Conservation (phyloP, 164 flowering plant species). For the Paratinospora sagittata region DNA sequence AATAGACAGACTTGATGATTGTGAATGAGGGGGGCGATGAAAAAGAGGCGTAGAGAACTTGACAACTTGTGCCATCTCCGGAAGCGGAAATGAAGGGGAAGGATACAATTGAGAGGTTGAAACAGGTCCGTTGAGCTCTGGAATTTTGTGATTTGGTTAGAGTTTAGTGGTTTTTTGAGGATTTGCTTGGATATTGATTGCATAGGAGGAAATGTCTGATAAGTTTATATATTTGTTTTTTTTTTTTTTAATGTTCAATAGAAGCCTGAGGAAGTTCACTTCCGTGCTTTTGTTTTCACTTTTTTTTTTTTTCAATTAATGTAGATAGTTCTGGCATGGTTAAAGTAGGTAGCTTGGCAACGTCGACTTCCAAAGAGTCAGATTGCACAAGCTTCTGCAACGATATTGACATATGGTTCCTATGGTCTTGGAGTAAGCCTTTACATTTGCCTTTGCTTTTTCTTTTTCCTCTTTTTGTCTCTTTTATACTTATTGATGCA, state of each 20-base stretch:
- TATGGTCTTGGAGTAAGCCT: conserved; percentile 63
- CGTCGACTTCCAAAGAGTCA: conserved; percentile 31
- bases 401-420: conserved; percentile 57
- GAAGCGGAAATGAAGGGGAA: conserved; percentile 48
- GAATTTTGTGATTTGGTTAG: conserved; percentile 2
- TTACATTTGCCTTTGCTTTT: background rate
- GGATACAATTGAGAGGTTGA: conserved; percentile 38
- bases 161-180: too few species aligned
- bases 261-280: too few species aligned
- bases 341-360: conserved; percentile 49
- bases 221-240: too few species aligned
- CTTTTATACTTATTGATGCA: background rate
- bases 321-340: conserved; percentile 48
- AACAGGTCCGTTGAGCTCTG: conserved; percentile 29
- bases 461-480: background rate
- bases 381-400: conserved; percentile 30
- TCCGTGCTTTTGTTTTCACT: too few species aligned
- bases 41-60: too few species aligned
- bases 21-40: too few species aligned
- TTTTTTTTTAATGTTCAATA: too few species aligned
- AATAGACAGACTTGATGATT: too few species aligned
- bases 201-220: too few species aligned
- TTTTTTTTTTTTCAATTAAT: too few species aligned
- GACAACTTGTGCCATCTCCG: conserved; percentile 35
- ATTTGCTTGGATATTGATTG: too few species aligned